Percentiles rank a stretch among this genome's conserved stretches.
Conservation (phyloP, 768 basidiomycete species). For the Hygrophorus russula region DNA sequence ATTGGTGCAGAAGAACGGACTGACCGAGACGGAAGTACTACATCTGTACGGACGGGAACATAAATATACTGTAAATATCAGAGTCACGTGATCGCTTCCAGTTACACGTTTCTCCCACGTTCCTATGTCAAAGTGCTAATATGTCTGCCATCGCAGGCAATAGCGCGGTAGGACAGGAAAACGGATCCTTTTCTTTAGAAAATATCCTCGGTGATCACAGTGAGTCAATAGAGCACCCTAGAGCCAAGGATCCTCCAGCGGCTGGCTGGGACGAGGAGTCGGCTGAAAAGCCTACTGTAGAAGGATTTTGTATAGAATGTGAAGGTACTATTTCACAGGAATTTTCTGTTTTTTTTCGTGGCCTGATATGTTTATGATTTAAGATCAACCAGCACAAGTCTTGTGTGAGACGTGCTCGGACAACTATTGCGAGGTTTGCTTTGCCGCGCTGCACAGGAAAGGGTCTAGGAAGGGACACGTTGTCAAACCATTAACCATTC, state of each 20-base stretch:
- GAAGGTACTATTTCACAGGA: constrained; percentile 46
- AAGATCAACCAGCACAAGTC: constrained; percentile 78
- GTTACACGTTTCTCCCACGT: too few relatives aligned
- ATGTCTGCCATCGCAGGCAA: neutral
- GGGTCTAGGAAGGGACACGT: constrained; percentile 61
- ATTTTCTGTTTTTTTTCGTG: neutral
- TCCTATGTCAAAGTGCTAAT: too few relatives aligned
- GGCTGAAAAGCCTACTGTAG: constrained; percentile 29
- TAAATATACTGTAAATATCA: neutral
- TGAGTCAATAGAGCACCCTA: constrained; percentile 50
- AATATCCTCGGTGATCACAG: constrained; percentile 60
- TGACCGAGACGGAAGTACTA: too few relatives aligned
- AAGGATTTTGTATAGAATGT: constrained; percentile 76
- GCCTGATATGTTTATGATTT: constrained; percentile 7
- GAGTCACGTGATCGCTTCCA: too few relatives aligned
- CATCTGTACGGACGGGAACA: constrained; percentile 10
- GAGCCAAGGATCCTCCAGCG: constrained; percentile 23
- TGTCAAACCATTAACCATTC: constrained; percentile 31
- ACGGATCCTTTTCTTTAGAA: constrained; percentile 44
- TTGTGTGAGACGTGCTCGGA: constrained; percentile 64
- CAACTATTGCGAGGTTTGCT: constrained; percentile 78
- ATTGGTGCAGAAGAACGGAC: constrained; percentile 39
- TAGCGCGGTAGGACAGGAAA: neutral
- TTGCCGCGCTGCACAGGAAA: constrained; percentile 74
- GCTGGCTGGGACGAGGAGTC: constrained; percentile 65